These are phyloP conservation scores for Penicillium cosmopolitanum DNA, from an alignment of 495 filamentous ascomycete genomes.

Conservation along the genomic window DNA sequence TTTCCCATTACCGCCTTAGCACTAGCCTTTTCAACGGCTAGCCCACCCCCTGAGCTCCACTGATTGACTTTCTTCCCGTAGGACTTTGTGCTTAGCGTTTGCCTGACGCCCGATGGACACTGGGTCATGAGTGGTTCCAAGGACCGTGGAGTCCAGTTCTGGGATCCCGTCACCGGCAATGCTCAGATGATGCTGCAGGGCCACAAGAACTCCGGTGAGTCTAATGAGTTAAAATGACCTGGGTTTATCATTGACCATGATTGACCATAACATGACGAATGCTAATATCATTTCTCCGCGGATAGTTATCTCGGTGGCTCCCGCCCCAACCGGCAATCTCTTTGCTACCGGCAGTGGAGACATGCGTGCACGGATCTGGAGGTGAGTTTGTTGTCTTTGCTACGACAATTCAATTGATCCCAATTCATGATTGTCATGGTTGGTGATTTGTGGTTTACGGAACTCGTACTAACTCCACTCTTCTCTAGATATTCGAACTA, in stretches of 20 bases:
- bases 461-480: not conserved
- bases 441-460: not conserved
- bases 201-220: constrained; percentile 82
- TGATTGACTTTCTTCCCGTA: constrained; percentile 34
- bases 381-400: constrained; percentile 48
- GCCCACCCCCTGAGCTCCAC: constrained; percentile 6
- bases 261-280: not conserved
- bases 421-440: not conserved
- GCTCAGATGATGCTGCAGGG: constrained; percentile 93
- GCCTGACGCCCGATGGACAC: constrained; percentile 80
- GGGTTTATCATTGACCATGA: not conserved
- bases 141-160: constrained; percentile 90
- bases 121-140: constrained; percentile 94
- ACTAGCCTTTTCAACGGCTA: not conserved
- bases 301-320: constrained; percentile 83
- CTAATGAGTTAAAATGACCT: not conserved
- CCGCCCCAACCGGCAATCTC: constrained; percentile 75
- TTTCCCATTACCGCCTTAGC: not conserved
- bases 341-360: constrained; percentile 91
- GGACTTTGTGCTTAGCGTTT: constrained; percentile 91
- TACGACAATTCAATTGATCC: constrained; percentile 2
- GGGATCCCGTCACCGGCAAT: constrained; percentile 84
- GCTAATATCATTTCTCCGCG: constrained; percentile 14
- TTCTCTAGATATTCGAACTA: constrained; percentile 46
- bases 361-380: constrained; percentile 91